These are phyloP conservation scores for Nectriaceae sp. DNA, from an alignment of 2,329 filamentous ascomycete species.

Conservation along the genomic window DNA sequence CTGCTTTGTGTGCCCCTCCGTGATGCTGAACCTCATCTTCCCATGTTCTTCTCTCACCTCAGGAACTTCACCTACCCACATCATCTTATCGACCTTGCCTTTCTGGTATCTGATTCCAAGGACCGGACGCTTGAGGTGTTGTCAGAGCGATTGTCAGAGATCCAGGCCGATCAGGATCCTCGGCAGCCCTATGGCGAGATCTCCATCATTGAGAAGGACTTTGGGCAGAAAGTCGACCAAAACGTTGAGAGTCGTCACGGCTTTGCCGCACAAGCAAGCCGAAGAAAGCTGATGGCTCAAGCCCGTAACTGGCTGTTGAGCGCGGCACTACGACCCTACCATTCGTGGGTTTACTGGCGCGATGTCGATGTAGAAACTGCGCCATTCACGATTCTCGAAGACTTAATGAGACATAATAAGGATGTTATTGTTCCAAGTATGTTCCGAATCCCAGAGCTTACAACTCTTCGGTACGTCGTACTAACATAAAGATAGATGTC, in stretches of 20 bases:
- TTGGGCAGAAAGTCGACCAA: constrained; percentile 96
- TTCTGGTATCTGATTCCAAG: constrained; percentile 96
- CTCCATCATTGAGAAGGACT: constrained; percentile 97
- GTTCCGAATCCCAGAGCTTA: constrained; percentile 39
- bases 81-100: constrained; percentile 92
- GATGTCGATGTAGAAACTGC: constrained; percentile 98
- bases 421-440: constrained; percentile 97
- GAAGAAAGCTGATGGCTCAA: constrained; percentile 96
- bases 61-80: constrained; percentile 97
- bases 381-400: constrained; percentile 93
- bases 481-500: constrained; percentile 66
- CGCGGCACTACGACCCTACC: constrained; percentile 87
- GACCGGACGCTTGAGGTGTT: constrained; percentile 82
- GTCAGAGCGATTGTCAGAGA: constrained; percentile 70
- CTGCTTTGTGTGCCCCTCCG: constrained; percentile 91
- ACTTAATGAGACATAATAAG: constrained; percentile 98
- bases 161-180: constrained; percentile 79
- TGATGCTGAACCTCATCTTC: constrained; percentile 87
- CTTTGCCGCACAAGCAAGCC: constrained; percentile 90
- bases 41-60: constrained; percentile 98
- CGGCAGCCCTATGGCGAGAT: constrained; percentile 91
- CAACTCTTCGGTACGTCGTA: background rate
- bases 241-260: constrained; percentile 97
- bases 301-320: constrained; percentile 96
- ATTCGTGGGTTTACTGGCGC: constrained; percentile 99